Percentiles rank a stretch among this genome's conserved stretches.
phyloP scores from a whole-genome alignment of 1,139 yeast genomes.

The Candida tropicalis region DNA sequence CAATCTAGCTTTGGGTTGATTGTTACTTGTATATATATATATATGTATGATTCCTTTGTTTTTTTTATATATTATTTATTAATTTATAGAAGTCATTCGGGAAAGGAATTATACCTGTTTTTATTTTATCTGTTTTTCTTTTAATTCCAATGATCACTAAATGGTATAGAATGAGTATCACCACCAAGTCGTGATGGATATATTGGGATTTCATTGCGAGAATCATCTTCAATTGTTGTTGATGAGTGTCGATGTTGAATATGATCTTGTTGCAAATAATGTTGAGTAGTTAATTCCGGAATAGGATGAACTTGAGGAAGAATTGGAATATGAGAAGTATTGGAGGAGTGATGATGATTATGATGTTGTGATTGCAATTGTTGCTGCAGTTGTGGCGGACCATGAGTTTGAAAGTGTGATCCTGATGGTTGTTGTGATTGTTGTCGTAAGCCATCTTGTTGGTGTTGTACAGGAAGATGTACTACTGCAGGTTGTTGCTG shows the following conservation, averaged over 20 bases:
- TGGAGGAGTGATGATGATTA: too few relatives aligned
- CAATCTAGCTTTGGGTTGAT: not conserved
- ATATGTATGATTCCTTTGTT: constrained; percentile 1
- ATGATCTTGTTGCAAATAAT: not conserved
- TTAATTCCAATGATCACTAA: constrained; percentile 14
- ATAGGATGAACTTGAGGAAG: not conserved
- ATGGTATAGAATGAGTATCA: constrained; percentile 7
- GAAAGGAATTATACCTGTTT: not conserved
- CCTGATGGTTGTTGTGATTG: constrained; percentile 1
- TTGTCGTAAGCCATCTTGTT: constrained; percentile 7
- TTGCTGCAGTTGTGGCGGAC: not conserved
- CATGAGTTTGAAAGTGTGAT: constrained; percentile 2
- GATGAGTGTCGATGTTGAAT: constrained; percentile 1
- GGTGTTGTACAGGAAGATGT: too few relatives aligned
- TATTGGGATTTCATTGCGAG: not conserved
- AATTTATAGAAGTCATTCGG: constrained; percentile 3
- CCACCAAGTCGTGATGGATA: not conserved
- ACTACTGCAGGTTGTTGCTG: too few relatives aligned
- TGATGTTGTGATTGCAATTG: not conserved
- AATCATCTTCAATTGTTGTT: not conserved
- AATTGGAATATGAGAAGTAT: constrained; percentile 1
- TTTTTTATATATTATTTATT: constrained; percentile 1
- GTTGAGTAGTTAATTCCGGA: not conserved
- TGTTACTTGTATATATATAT: constrained; percentile 2
- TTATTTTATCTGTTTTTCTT: too few relatives aligned